phyloP scores from a whole-genome alignment of 129 eudicot genomes.

The carrot (Daucus carota) region DNA sequence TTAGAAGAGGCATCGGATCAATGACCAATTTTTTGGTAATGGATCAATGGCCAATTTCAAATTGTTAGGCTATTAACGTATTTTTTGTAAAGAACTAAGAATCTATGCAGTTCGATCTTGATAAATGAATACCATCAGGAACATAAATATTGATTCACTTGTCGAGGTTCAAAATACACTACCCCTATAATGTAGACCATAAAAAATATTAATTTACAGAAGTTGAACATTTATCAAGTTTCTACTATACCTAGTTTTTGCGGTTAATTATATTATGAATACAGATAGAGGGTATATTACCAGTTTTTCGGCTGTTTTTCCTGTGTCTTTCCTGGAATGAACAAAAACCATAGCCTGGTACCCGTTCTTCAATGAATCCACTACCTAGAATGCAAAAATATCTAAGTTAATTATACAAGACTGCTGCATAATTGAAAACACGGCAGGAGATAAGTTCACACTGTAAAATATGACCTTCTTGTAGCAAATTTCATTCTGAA shows the following conservation, averaged over 20 bases:
- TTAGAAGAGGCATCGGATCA: no score
- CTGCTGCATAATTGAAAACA: conserved; percentile 9
- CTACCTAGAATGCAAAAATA: conserved; percentile 46
- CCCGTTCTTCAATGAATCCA: conserved; percentile 70
- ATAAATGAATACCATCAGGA: no score
- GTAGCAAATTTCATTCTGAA: conserved; percentile 81
- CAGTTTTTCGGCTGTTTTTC: conserved; percentile 88
- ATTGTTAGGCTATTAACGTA: not conserved
- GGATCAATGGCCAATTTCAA: no score
- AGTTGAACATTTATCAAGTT: no score
- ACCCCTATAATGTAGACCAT: no score
- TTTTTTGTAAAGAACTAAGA: not conserved
- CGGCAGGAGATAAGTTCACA: not conserved
- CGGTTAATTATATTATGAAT: not conserved
- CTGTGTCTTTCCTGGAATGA: conserved; percentile 98
- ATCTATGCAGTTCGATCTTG: no score
- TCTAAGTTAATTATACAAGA: conserved; percentile 4
- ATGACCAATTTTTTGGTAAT: no score
- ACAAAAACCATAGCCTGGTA: conserved; percentile 98
- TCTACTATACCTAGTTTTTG: not conserved
- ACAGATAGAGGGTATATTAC: conserved; percentile 30
- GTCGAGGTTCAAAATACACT: no score
- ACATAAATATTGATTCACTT: no score
- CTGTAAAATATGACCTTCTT: conserved; percentile 48
- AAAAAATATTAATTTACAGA: no score